Evolutionary conservation across 2,329 filamentous ascomycete genomes (phyloP).

Genomic region (Fusarium nodosum): DNA sequence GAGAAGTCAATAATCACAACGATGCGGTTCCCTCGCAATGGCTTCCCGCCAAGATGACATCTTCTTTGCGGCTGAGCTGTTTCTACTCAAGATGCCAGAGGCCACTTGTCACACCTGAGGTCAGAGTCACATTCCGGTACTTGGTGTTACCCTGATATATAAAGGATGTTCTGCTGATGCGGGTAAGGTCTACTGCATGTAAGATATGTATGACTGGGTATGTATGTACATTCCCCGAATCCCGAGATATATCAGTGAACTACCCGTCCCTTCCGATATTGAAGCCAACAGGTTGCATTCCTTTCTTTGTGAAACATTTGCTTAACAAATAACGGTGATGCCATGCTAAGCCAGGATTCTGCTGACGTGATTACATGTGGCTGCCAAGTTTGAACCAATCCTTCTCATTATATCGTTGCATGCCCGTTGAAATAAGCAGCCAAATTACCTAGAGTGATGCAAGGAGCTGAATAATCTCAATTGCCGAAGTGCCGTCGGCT

Average conservation of each 20-base stretch:
- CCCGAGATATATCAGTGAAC: background rate
- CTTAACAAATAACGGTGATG: background rate
- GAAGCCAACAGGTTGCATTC: background rate
- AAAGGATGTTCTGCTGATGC: no score
- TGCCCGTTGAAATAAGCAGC: background rate
- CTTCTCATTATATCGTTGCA: background rate
- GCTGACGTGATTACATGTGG: background rate
- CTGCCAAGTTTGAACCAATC: background rate
- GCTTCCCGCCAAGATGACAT: background rate
- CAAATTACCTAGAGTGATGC: background rate
- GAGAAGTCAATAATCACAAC: no score
- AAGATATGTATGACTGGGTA: background rate
- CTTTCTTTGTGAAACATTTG: background rate
- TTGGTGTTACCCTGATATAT: background rate
- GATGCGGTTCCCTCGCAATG: background rate
- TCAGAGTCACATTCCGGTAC: no score
- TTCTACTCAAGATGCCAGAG: no score
- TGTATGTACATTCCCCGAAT: background rate
- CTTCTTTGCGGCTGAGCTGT: no score
- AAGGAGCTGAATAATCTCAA: background rate
- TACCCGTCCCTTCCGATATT: background rate
- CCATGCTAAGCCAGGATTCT: background rate
- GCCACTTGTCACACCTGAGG: background rate
- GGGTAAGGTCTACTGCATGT: background rate
- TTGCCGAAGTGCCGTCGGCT: constrained; percentile 21